Base-by-base conservation (phyloP, 768 basidiomycete species). In the Pulveroboletus sp. region DNA sequence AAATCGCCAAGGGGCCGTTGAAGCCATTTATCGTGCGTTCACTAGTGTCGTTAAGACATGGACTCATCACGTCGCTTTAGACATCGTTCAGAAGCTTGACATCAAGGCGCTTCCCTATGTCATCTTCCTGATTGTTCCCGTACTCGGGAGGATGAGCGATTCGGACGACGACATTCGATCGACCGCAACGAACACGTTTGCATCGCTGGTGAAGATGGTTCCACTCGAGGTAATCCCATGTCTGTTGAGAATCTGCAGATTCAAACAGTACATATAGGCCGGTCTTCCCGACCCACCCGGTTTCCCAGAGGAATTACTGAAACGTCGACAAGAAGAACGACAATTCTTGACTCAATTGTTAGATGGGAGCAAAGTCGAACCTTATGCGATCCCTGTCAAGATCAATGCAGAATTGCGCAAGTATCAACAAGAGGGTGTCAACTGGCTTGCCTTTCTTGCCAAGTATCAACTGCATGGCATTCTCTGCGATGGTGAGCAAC, bases 401-500 rank as follows among this genome's bases (percentile, higher is more conserved):
- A 89, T 99, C 75, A 90, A 94, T 49, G 93, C 94, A 27, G 92
- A 97, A 57, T 74, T 99, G 41, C 86, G 96, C 51, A 92, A 93
- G 65, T 99, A 99, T 65, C 96, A 99, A 68, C 90, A 92, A 70
- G 96, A 99, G 48, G 96, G 96, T 29, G 90, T 99, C 56, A 98
- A 92, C 65, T 99, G 96, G 96, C 76, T 99, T 16, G 96, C 96
- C 2, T 99, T 99, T 75, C 76, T 99, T 31, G 90, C 93, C 17
- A 97, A 96, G 65, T 99, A 96, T 65, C 96, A 98, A 61, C 71
- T 99, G 3, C 96, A 99, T 64, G 96, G 96, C 13, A 91, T 98
- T 59, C 82, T 99, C 24, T 99, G 96, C 64, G 96, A 99, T 62
- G 96, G 95, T 93, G 59, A 57, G 60, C 7, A 27, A n/a, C 11